phyloP scores from a whole-genome alignment of 176 grass and related monocot genomes.

The Alopecurus myosuroides region DNA sequence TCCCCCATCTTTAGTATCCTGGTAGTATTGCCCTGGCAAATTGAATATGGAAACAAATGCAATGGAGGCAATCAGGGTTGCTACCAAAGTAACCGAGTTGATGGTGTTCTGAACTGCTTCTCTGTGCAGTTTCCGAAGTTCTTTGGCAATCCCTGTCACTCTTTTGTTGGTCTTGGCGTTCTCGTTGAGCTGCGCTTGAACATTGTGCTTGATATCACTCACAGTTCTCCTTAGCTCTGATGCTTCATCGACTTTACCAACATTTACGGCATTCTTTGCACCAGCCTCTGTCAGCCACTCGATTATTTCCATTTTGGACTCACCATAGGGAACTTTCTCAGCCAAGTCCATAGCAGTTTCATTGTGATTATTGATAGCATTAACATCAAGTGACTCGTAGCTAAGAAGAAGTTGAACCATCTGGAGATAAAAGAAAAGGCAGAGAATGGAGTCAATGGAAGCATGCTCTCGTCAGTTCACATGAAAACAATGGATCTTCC shows the following conservation, averaged over 20 bases:
- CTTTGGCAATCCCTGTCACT: slow-evolving; percentile 86
- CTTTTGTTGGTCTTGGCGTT: slow-evolving; percentile 92
- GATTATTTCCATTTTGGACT: slow-evolving; percentile 85
- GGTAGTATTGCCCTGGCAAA: slow-evolving; percentile 77
- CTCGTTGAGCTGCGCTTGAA: slow-evolving; percentile 84
- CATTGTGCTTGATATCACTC: slow-evolving; percentile 96
- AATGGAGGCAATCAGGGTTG: slow-evolving; percentile 90
- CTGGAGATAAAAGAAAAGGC: slow-evolving; percentile 27
- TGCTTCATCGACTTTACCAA: slow-evolving; percentile 70
- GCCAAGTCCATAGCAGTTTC: slow-evolving; percentile 95
- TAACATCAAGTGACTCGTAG: slow-evolving; percentile 71
- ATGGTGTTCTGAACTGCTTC: slow-evolving; percentile 98
- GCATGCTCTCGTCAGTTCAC: not conserved
- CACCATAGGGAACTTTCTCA: slow-evolving; percentile 91
- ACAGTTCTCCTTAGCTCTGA: slow-evolving; percentile 90
- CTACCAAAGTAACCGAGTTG: slow-evolving; percentile 92
- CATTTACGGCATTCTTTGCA: slow-evolving; percentile 82
- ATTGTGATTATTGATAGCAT: slow-evolving; percentile 84
- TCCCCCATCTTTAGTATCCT: not conserved
- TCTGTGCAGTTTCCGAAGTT: slow-evolving; percentile 79
- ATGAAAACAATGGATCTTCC: not conserved
- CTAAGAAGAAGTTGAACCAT: slow-evolving; percentile 86
- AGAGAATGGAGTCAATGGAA: not conserved
- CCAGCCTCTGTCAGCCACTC: slow-evolving; percentile 77
- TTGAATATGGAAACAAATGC: slow-evolving; percentile 96